These are phyloP conservation scores for Asclepias syriaca DNA, from an alignment of 257 asterid genomes.

Conservation along the genomic window DNA sequence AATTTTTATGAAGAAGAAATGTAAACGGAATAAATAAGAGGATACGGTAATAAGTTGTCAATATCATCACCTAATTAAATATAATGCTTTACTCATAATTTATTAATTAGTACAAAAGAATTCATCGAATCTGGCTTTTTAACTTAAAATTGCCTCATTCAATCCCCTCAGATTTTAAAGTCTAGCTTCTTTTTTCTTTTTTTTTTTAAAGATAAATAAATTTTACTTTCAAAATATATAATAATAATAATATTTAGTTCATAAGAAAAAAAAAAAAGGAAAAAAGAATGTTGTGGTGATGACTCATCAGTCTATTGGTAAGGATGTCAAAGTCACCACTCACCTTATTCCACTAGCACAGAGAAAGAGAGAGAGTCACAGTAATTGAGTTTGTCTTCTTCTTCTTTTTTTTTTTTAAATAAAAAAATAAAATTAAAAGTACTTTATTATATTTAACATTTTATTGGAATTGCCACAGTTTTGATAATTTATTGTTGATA, in stretches of 20 bases:
- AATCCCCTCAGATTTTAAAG: neutral
- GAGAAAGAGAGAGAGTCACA: no score
- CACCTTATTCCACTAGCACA: neutral
- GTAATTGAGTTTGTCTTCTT: no score
- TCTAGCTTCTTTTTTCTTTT: no score
- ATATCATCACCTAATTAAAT: neutral
- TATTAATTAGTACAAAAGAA: neutral
- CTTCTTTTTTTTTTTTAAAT: no score
- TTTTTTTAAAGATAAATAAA: no score
- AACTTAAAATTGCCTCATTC: neutral
- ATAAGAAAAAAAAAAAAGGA: no score
- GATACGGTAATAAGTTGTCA: neutral
- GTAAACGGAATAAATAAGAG: neutral
- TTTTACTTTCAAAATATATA: no score
- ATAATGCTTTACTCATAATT: slow-evolving; percentile 3
- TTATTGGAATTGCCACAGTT: no score
- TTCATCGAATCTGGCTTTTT: neutral
- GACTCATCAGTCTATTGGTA: neutral
- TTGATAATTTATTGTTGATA: no score
- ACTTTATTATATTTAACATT: no score
- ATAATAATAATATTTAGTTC: no score
- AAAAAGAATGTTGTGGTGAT: neutral
- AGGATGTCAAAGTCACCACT: neutral
- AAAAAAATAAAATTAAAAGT: no score
- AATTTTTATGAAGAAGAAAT: neutral